phyloP scores from a whole-genome alignment of 2,329 filamentous ascomycete genomes.

The Colletotrichum sp. region DNA sequence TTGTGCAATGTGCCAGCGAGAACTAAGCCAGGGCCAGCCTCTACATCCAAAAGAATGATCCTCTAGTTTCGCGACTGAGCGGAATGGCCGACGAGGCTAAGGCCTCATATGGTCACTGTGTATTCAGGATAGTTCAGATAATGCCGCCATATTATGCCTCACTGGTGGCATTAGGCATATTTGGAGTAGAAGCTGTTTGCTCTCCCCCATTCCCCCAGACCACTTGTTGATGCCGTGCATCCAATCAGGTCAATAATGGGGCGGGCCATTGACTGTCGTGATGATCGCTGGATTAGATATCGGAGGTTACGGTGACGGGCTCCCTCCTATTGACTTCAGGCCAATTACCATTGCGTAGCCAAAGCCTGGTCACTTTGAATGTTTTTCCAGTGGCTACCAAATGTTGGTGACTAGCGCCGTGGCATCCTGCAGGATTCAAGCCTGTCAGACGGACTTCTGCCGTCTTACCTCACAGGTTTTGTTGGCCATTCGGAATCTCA shows the following conservation, averaged over 20 bases:
- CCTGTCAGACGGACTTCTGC: background rate
- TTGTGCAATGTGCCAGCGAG: background rate
- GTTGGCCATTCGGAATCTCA: background rate
- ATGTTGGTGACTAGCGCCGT: background rate
- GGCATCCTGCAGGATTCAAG: background rate
- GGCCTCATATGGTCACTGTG: background rate
- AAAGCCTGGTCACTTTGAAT: background rate
- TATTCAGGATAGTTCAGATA: background rate
- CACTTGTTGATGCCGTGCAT: background rate
- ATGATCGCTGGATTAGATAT: background rate
- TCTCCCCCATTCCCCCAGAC: background rate
- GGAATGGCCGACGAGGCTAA: background rate
- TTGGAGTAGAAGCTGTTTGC: background rate
- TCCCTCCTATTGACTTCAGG: background rate
- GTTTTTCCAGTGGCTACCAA: background rate
- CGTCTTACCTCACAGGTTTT: background rate
- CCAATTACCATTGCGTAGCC: background rate
- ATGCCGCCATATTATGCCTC: background rate
- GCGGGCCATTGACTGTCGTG: background rate
- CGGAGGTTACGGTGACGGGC: background rate
- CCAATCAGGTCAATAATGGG: background rate
- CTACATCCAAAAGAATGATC: background rate
- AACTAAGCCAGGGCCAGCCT: background rate
- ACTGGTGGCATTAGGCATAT: background rate
- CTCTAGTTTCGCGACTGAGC: background rate